Conservation (phyloP, 306 rosid genomes). For the Cicer judaicum region DNA sequence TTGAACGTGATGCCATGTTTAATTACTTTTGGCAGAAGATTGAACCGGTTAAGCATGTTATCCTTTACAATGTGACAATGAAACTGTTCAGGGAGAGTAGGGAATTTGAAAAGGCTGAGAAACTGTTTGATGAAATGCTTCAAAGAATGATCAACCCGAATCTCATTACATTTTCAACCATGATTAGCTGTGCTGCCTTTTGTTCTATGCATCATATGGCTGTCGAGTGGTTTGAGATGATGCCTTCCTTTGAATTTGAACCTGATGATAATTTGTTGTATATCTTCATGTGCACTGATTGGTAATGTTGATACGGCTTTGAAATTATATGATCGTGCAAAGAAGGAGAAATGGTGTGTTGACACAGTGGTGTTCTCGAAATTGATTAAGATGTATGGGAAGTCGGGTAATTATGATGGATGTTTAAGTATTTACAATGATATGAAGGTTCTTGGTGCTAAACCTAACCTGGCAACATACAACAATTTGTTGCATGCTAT, state of each 20-base stretch:
- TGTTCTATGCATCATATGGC: slow-evolving; percentile 62
- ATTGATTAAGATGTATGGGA: slow-evolving; percentile 75
- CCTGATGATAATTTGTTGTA: slow-evolving; percentile 67
- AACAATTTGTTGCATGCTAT: slow-evolving; percentile 75
- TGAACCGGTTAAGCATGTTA: slow-evolving; percentile 49
- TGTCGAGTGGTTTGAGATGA: slow-evolving; percentile 86
- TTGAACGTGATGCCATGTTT: slow-evolving; percentile 61
- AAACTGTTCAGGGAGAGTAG: slow-evolving; percentile 61
- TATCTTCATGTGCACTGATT: slow-evolving; percentile 73
- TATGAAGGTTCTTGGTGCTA: slow-evolving; percentile 79
- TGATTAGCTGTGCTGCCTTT: slow-evolving; percentile 72
- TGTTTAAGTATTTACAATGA: slow-evolving; percentile 82
- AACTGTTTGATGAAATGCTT: slow-evolving; percentile 80
- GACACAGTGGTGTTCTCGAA: slow-evolving; percentile 63
- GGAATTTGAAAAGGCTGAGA: slow-evolving; percentile 74
- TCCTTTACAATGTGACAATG: slow-evolving; percentile 74
- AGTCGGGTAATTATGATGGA: slow-evolving; percentile 71
- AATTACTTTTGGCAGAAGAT: slow-evolving; percentile 54
- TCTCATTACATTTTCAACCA: slow-evolving; percentile 73
- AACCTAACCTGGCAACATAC: slow-evolving; percentile 60
- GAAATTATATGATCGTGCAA: slow-evolving; percentile 73
- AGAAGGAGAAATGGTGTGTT: slow-evolving; percentile 75
- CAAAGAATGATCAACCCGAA: slow-evolving; percentile 72
- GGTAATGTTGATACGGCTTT: slow-evolving; percentile 79
- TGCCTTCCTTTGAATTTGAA: slow-evolving; percentile 63